These are phyloP conservation scores for Croton laevigatus DNA, from an alignment of 441 rosid species.

Conservation along the genomic window DNA sequence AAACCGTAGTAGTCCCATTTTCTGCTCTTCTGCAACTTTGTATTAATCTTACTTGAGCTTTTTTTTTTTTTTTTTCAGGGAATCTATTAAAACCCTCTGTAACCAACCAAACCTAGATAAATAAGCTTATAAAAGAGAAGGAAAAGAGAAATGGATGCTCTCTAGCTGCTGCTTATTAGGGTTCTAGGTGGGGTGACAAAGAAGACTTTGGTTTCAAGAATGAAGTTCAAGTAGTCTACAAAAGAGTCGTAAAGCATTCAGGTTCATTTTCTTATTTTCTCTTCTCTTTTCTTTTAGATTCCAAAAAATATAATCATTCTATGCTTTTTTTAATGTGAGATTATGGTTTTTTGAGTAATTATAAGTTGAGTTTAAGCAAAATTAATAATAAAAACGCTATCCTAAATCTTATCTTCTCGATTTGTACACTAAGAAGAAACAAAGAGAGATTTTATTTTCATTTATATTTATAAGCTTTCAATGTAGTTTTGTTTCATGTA, in stretches of 20 bases:
- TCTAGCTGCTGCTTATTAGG: slow-evolving; percentile 14
- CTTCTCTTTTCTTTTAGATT: too few relatives aligned
- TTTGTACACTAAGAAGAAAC: background rate
- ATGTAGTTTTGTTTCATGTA: too few relatives aligned
- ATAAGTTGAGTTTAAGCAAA: background rate
- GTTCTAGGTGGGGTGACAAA: slow-evolving; percentile 7
- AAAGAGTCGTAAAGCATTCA: slow-evolving; percentile 10
- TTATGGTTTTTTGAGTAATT: too few relatives aligned
- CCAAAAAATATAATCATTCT: too few relatives aligned
- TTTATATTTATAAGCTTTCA: too few relatives aligned
- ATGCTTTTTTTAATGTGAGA: too few relatives aligned
- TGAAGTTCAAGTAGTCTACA: slow-evolving; percentile 17
- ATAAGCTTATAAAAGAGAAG: background rate
- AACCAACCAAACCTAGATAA: slow-evolving; percentile 4
- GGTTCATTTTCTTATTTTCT: slow-evolving; percentile 2
- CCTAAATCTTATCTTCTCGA: background rate
- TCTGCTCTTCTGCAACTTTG: slow-evolving; percentile 22
- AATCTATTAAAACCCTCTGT: slow-evolving; percentile 18
- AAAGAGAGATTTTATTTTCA: background rate
- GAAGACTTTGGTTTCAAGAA: slow-evolving; percentile 17
- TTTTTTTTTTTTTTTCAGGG: slow-evolving; percentile 20
- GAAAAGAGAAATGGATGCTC: background rate
- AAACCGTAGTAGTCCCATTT: slow-evolving; percentile 15
- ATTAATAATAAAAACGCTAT: background rate
- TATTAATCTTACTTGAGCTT: slow-evolving; percentile 15